Conservation (phyloP, 176 grass and related monocot genomes). For the Tuctoria greenei region DNA sequence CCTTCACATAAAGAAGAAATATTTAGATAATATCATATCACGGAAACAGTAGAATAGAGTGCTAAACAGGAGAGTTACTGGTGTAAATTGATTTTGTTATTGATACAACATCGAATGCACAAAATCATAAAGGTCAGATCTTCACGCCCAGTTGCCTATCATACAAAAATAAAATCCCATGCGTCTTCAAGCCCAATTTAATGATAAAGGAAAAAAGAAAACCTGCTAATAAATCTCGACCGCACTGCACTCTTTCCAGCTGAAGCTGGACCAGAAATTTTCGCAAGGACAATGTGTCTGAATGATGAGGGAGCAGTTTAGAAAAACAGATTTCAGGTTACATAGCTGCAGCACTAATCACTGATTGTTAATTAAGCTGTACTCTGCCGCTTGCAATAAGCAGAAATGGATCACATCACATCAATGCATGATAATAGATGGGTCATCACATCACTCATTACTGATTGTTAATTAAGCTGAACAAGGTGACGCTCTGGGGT, state of each 20-base stretch:
- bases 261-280: conserved; percentile 9
- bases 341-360: conserved; percentile 13
- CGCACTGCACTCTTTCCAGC: conserved; percentile 16
- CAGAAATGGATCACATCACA: neutral
- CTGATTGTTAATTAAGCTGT: too few species aligned
- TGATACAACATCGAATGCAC: neutral
- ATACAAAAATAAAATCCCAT: neutral
- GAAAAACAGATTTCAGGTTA: conserved; percentile 20
- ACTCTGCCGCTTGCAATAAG: neutral
- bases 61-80: neutral
- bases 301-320: neutral
- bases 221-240: neutral
- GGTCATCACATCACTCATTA: neutral
- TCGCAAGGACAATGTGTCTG: neutral
- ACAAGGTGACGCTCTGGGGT: conserved; percentile 1
- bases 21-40: neutral
- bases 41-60: neutral
- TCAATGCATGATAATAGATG: conserved; percentile 19
- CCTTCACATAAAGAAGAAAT: neutral
- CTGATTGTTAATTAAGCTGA: conserved; percentile 10
- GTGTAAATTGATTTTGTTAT: neutral
- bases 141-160: neutral
- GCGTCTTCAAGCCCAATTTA: neutral
- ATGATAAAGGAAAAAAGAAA: conserved; percentile 28
- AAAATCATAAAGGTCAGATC: neutral